A percentile compares a stretch with the other conserved stretches of the same genome.
Evolutionary conservation across 441 rosid species (phyloP).

Genomic region (Hura crepitans): DNA sequence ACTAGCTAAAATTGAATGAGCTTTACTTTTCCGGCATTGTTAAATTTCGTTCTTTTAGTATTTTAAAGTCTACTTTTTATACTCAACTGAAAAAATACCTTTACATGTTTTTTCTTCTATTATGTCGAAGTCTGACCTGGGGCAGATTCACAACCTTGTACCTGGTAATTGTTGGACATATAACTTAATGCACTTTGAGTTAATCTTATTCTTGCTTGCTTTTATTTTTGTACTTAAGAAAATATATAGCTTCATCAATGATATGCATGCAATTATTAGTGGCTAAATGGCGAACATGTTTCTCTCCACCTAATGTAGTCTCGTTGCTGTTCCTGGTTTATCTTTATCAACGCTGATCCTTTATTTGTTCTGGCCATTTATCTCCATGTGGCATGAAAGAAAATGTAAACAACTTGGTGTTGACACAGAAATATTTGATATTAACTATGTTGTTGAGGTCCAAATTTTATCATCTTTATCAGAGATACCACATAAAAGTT

Average conservation of each 20-base stretch:
- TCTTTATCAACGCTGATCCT: neutral
- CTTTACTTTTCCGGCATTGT: neutral
- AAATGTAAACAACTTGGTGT: neutral
- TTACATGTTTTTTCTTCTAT: slow-evolving; percentile 23
- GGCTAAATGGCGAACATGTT: neutral
- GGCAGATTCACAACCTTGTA: slow-evolving; percentile 66
- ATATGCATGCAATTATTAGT: neutral
- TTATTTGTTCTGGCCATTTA: neutral
- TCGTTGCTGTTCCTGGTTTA: neutral
- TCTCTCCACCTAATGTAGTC: neutral
- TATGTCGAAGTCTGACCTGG: slow-evolving; percentile 70
- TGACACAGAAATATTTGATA: neutral
- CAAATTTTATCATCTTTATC: neutral
- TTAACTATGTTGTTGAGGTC: neutral
- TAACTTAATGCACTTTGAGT: neutral
- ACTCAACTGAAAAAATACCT: slow-evolving; percentile 12
- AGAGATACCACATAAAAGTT: neutral
- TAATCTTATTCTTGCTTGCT: neutral
- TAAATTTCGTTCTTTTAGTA: neutral
- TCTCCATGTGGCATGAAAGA: neutral
- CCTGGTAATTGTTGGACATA: slow-evolving; percentile 56
- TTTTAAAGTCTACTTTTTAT: neutral
- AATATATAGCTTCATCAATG: neutral
- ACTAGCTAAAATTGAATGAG: neutral
- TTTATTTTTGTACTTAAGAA: neutral